Base-by-base conservation (phyloP, 768 basidiomycete species). In the Termitomyces sp. region DNA sequence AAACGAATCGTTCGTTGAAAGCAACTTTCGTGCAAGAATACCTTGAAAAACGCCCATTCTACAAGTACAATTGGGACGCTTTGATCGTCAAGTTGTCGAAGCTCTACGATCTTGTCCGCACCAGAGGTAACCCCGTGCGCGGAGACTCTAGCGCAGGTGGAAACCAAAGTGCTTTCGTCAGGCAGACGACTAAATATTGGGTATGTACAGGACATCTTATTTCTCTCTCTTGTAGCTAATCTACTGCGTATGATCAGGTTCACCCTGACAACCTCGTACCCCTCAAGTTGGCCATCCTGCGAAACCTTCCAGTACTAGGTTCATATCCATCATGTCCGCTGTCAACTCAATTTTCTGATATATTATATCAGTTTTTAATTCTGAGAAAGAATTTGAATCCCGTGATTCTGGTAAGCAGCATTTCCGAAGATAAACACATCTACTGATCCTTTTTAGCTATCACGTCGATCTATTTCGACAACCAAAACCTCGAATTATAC, bases 161-260 rank as follows among this genome's bases (percentile, higher is more conserved):
- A 1, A 89, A 73, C 62, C 97, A 99, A 75, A 97, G 91, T 62
- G 97, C 96, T 2, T 99, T 99, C 66, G 91, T 98, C n/a, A 75
- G 97, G 40, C 94, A 97, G 72, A 99, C 97, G 34, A 98, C 97
- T 11, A 99, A 99, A 69, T 99, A 99, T 66, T 99, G 97, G 97
- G 96, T 91, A 67, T 51, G 70, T 64, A 17, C n/a, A n/a, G 34
- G 11, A 23, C 34, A 39, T 21, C 25, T 12, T 5, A 28, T 40
- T 3, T 28, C 23, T 16, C 19, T 34, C 46, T 19, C 5, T 40
- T 30, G 11, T 50, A 19, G 34, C 25, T 21, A 1, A 44, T 30
- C 25, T 7, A 39, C 12, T 2, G 8, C 35, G 27, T 34, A 7
- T 19, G 34, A 21, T 14, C 30, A 82, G 80, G 80, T 96, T 3